Base-by-base conservation (phyloP, 2,329 filamentous ascomycete genomes). In the Cercospora sojina region DNA sequence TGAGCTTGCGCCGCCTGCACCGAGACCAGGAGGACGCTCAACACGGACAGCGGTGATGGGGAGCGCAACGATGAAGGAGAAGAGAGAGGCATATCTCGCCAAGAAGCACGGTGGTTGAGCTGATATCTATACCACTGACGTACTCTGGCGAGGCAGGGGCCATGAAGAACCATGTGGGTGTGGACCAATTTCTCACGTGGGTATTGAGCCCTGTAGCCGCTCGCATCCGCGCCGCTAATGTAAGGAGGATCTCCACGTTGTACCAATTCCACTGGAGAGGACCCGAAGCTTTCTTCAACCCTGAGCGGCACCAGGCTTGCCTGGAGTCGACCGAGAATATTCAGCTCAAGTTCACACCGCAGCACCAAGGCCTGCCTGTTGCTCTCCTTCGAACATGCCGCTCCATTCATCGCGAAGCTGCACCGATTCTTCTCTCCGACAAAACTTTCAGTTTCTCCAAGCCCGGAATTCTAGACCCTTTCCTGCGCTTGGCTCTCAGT, bases 371-470 rank as follows among this genome's bases (percentile, higher is more conserved):
- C 23, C n/a, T 61, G 16, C 58, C 58, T n/a, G 58, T 51, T 13
- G n/a, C 58, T n/a, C 43, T 61, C 23, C 35, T 61, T 27, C 38
- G 58, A 9, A 49, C 35, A 29, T 61, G 58, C 27, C 58, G 41
- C 41, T 61, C 58, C 13, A 31, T 61, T 41, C 12, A 49, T 25
- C 38, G 31, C 23, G 58, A 61, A 61, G 35, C 35, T 10, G 16
- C 18, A 3, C 25, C 35, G 5, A n/a, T 61, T 8, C 58, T 61
- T 6, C 43, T 47, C 18, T 47, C 41, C 10, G 35, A 47, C 3
- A 61, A 61, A 16, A 61, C 58, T 27, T 61, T 61, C 43, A 61
- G 41, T 16, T 61, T 61, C 58, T 27, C 16, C 27, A 49, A 61
- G 8, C 58, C 58, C 16, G 35, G 25, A 5, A 49, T 61, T 27